A percentile compares a stretch with the other conserved stretches of the same genome.
phyloP scores from a whole-genome alignment of 2,329 filamentous ascomycete genomes.

The Sporothrix curviconia region DNA sequence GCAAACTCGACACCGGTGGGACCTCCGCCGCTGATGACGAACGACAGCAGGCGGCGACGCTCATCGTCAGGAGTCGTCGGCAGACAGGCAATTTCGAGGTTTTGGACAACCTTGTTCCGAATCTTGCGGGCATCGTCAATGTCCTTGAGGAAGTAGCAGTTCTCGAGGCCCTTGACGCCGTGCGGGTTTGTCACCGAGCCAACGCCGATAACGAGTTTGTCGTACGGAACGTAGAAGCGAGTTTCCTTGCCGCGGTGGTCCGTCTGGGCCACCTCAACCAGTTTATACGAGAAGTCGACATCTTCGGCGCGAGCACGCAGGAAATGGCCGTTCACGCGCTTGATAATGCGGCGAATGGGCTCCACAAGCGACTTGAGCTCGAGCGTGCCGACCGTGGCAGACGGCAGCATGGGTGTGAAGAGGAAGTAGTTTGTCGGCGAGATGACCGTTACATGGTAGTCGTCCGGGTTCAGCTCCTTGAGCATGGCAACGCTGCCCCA shows the following conservation, averaged over 20 bases:
- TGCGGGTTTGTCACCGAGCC: conserved; percentile 91
- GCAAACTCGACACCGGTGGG: conserved; percentile 97
- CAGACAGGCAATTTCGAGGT: conserved; percentile 85
- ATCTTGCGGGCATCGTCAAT: conserved; percentile 88
- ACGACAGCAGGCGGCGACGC: conserved; percentile 78
- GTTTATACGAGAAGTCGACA: conserved; percentile 83
- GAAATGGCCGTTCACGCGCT: conserved; percentile 77
- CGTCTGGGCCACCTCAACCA: conserved; percentile 76
- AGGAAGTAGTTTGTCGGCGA: conserved; percentile 95
- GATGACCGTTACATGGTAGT: conserved; percentile 93
- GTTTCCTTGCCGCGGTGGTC: conserved; percentile 65
- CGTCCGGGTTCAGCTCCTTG: conserved; percentile 81
- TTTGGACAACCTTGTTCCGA: conserved; percentile 79
- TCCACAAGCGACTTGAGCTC: conserved; percentile 88
- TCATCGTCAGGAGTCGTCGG: conserved; percentile 88
- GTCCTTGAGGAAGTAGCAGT: conserved; percentile 93
- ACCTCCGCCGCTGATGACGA: conserved; percentile 91
- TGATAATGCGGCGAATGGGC: conserved; percentile 79
- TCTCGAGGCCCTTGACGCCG: conserved; percentile 87
- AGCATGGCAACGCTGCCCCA: conserved; percentile 92
- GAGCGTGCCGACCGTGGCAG: conserved; percentile 90
- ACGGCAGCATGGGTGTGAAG: conserved; percentile 96
- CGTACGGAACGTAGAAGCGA: conserved; percentile 91
- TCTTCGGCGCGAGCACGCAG: conserved; percentile 80
- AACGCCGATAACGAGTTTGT: conserved; percentile 89